Conservation (phyloP, 2,329 filamentous ascomycete genomes). For the Aspergillus spinulosporus region DNA sequence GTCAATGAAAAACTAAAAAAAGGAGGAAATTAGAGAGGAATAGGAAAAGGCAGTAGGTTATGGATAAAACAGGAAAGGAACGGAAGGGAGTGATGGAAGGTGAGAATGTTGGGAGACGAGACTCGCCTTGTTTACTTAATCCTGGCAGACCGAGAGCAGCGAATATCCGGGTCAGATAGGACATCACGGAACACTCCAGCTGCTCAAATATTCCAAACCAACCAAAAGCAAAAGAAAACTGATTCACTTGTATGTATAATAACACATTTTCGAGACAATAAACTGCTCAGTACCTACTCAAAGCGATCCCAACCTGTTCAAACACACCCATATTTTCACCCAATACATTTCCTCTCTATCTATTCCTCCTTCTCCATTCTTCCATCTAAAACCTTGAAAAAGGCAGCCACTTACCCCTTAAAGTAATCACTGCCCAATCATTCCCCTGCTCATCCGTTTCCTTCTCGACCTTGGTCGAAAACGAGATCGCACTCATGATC, state of each 20-base stretch:
- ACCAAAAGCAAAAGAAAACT: background rate
- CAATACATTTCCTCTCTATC: background rate
- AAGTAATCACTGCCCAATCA: conserved; percentile 80
- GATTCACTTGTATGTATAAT: background rate
- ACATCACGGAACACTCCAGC: background rate
- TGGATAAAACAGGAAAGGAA: too few species aligned
- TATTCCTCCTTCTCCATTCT: background rate
- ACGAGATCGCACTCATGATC: conserved; percentile 95
- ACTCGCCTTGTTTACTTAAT: background rate
- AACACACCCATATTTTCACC: background rate
- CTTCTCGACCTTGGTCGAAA: conserved; percentile 89
- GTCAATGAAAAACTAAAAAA: background rate
- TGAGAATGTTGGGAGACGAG: background rate
- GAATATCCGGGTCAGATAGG: background rate
- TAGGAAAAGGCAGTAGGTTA: background rate
- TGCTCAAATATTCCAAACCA: background rate
- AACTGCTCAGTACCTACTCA: background rate
- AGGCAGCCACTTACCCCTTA: conserved; percentile 76
- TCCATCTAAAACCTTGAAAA: conserved; percentile 44
- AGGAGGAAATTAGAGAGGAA: background rate
- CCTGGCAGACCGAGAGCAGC: background rate
- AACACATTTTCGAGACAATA: background rate
- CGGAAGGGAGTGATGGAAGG: too few species aligned
- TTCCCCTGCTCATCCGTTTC: conserved; percentile 81
- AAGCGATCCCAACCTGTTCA: background rate